Percentiles rank a stretch among this genome's conserved stretches.
phyloP scores from a whole-genome alignment of 2,329 filamentous ascomycete genomes.

The Hypoxylon sp. region DNA sequence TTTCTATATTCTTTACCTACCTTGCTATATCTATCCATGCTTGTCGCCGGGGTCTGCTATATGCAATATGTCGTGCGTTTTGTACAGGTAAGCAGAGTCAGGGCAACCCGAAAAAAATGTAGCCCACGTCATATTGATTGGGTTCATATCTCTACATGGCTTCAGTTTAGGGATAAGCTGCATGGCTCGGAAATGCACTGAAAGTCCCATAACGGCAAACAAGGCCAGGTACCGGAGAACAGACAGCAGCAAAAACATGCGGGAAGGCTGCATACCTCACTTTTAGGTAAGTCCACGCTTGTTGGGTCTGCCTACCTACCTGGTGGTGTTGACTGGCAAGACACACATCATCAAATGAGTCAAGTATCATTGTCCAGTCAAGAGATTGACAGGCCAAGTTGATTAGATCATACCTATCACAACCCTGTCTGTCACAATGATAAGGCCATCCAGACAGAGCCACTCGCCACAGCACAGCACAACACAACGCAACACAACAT shows the following conservation, averaged over 20 bases:
- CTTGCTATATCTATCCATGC: conserved; percentile 29
- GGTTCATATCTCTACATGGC: conserved; percentile 12
- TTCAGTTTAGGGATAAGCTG: conserved; percentile 32
- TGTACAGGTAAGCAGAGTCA: conserved; percentile 23
- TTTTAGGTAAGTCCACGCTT: conserved; percentile 30
- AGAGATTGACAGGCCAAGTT: conserved; percentile 22
- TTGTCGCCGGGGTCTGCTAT: conserved; percentile 5
- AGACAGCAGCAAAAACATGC: conserved; percentile 33
- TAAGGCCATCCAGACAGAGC: conserved; percentile 32
- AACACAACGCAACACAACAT: too few species aligned
- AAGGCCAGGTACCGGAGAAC: conserved; percentile 27
- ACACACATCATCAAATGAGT: conserved; percentile 30
- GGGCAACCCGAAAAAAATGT: conserved; percentile 24
- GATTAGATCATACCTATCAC: conserved; percentile 32
- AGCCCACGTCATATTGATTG: conserved; percentile 36
- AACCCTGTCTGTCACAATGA: conserved; percentile 31
- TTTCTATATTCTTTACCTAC: conserved; percentile 25
- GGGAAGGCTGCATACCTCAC: conserved; percentile 32
- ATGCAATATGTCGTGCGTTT: conserved; percentile 5
- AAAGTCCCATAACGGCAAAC: conserved; percentile 37
- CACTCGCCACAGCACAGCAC: conserved; percentile 32
- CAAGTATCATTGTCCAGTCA: conserved; percentile 25
- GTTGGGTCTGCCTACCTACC: conserved; percentile 10
- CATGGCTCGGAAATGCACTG: conserved; percentile 37
- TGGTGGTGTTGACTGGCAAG: conserved; percentile 15